These are phyloP conservation scores for Cornus controversa DNA, from an alignment of 148 eudicot species.

Conservation along the genomic window DNA sequence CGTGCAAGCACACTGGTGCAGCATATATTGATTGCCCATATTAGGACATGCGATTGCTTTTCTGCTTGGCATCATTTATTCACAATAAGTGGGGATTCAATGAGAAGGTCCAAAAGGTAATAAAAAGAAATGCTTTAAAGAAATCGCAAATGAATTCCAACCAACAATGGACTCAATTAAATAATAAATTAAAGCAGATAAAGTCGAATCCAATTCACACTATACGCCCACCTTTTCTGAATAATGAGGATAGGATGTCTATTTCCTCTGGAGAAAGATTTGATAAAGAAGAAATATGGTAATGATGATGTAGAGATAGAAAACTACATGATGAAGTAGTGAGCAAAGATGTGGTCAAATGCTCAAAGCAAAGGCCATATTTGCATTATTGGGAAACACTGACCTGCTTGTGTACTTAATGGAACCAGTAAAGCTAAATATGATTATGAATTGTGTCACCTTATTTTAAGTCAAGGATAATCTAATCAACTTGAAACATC, in stretches of 20 bases:
- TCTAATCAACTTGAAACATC: neutral
- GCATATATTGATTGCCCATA: neutral
- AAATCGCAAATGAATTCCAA: neutral
- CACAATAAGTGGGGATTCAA: neutral
- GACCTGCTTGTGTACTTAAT: conserved; percentile 15
- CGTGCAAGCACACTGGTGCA: neutral
- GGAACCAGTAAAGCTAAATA: conserved; percentile 8
- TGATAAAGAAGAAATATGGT: neutral
- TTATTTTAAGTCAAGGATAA: too few species aligned
- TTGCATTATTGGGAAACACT: conserved; percentile 13
- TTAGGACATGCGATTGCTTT: neutral
- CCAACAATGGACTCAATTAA: neutral
- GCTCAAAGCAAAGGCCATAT: neutral
- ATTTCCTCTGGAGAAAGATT: conserved; percentile 10
- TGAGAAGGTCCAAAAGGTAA: conserved; percentile 1
- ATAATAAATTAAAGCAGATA: neutral
- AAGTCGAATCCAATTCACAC: neutral
- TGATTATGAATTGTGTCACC: neutral
- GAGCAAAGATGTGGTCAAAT: conserved; percentile 8
- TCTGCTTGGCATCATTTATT: neutral
- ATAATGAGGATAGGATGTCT: conserved; percentile 2
- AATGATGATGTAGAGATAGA: neutral
- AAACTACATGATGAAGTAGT: neutral
- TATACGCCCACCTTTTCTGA: neutral
- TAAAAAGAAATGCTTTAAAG: neutral